Evolutionary conservation across 371 early-diverging fungal species (phyloP).

Genomic region (Mortierella sp.): DNA sequence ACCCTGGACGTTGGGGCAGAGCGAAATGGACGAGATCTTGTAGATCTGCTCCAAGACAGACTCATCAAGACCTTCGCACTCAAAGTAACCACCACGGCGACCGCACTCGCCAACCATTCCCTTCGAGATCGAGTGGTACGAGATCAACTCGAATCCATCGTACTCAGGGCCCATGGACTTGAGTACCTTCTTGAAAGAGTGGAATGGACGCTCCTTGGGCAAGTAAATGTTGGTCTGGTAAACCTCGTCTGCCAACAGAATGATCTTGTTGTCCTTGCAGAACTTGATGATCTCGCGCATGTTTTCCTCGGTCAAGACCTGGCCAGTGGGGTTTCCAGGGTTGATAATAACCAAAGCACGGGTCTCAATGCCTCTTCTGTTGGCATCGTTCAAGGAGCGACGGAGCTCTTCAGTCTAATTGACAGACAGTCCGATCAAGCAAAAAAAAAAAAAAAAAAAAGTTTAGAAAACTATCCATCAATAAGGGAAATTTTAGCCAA

Average conservation of each 20-base stretch:
- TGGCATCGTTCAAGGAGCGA: conserved; percentile 68
- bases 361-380: conserved; percentile 78
- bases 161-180: conserved; percentile 68
- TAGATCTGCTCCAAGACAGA: conserved; percentile 83
- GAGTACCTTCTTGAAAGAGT: conserved; percentile 91
- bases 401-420: conserved; percentile 61
- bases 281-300: conserved; percentile 87
- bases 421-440: neutral
- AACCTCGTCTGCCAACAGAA: conserved; percentile 94
- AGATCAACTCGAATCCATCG: conserved; percentile 80
- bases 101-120: conserved; percentile 98
- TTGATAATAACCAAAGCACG: conserved; percentile 94
- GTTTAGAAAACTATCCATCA: neutral
- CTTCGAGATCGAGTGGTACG: conserved; percentile 95
- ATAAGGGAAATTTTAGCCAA: too few species aligned
- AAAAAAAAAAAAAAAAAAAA: neutral
- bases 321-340: conserved; percentile 97
- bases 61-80: conserved; percentile 81
- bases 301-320: conserved; percentile 77
- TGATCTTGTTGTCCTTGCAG: conserved; percentile 79
- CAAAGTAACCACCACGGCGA: conserved; percentile 95
- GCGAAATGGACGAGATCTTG: conserved; percentile 88
- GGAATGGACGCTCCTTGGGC: conserved; percentile 82
- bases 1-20: conserved; percentile 89
- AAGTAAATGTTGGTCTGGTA: conserved; percentile 93